Evolutionary conservation across 1,284 basidiomycete genomes (phyloP).

Genomic region (Sphagnurus paluster): DNA sequence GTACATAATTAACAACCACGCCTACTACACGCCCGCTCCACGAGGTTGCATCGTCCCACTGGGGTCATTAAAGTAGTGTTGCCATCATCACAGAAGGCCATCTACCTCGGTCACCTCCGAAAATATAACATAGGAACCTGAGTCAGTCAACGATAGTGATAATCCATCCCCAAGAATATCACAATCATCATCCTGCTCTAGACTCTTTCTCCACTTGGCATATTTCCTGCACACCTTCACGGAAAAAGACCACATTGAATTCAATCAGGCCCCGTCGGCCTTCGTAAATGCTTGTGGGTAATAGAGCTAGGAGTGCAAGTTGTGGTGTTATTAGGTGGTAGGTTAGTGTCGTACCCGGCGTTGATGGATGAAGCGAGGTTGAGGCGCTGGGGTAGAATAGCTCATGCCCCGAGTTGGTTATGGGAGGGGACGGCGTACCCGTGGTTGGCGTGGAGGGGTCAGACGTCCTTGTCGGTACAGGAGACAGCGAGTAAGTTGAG

Average conservation of each 20-base stretch:
- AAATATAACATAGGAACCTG: slow-evolving; percentile 1
- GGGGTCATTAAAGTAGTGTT: slow-evolving; percentile 6
- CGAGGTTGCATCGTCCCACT: slow-evolving; percentile 6
- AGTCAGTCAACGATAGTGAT: slow-evolving; percentile 5
- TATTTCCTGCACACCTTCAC: slow-evolving; percentile 78
- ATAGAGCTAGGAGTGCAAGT: slow-evolving; percentile 79
- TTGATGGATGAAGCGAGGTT: slow-evolving; percentile 59
- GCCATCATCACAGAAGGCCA: slow-evolving; percentile 3
- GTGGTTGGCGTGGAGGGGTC: slow-evolving; percentile 1
- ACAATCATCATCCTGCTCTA: slow-evolving; percentile 35
- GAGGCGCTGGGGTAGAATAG: slow-evolving; percentile 55
- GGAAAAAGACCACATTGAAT: slow-evolving; percentile 90
- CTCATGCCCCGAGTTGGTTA: too few species aligned
- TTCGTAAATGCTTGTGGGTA: slow-evolving; percentile 81
- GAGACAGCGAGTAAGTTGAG: slow-evolving; percentile 22
- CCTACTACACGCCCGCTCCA: slow-evolving; percentile 4
- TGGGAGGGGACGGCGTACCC: too few species aligned
- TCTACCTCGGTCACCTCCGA: slow-evolving; percentile 11
- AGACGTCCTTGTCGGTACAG: slow-evolving; percentile 8
- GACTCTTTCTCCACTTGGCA: slow-evolving; percentile 68
- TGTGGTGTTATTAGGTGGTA: slow-evolving; percentile 85
- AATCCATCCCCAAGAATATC: neutral
- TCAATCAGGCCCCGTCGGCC: slow-evolving; percentile 82
- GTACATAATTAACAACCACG: slow-evolving; percentile 1
- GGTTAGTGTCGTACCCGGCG: slow-evolving; percentile 73